Evolutionary conservation across 164 flowering plant species (phyloP).

Genomic region (Stephania japonica): DNA sequence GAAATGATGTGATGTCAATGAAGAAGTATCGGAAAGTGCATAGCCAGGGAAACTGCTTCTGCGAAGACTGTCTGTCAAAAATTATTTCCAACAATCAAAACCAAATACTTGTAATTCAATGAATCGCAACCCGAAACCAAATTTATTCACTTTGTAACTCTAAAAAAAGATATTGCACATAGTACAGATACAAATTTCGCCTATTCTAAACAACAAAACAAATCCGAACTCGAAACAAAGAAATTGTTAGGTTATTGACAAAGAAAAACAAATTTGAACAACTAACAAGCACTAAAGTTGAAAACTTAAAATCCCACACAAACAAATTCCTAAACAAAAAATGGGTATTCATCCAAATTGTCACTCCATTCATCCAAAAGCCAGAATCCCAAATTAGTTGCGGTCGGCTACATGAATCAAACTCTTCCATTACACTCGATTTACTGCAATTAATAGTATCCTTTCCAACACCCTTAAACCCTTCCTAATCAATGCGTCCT

Average conservation of each 20-base stretch:
- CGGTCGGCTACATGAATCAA: too few species aligned
- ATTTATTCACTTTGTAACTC: background rate
- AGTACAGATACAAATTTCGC: background rate
- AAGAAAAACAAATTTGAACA: background rate
- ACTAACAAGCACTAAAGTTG: background rate
- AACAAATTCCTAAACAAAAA: too few species aligned
- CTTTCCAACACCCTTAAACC: too few species aligned
- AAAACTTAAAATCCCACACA: background rate
- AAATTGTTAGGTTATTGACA: background rate
- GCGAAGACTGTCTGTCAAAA: slow-evolving; percentile 22
- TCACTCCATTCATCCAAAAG: too few species aligned
- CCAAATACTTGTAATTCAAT: background rate
- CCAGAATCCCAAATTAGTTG: too few species aligned
- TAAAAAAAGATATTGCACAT: background rate
- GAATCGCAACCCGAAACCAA: background rate
- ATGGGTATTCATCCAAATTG: too few species aligned
- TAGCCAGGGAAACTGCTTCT: slow-evolving; percentile 41
- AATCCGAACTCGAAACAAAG: background rate
- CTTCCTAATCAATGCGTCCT: too few species aligned
- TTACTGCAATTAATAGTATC: too few species aligned
- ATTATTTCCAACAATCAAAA: slow-evolving; percentile 11
- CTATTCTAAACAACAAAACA: background rate
- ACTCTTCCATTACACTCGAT: too few species aligned
- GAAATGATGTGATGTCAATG: slow-evolving; percentile 21
- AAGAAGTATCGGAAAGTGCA: slow-evolving; percentile 33